Evolutionary conservation across 106 monocot species (phyloP), one percentile per base, ranked within the genome.

Genomic region (Dendrobium catenatum): DNA sequence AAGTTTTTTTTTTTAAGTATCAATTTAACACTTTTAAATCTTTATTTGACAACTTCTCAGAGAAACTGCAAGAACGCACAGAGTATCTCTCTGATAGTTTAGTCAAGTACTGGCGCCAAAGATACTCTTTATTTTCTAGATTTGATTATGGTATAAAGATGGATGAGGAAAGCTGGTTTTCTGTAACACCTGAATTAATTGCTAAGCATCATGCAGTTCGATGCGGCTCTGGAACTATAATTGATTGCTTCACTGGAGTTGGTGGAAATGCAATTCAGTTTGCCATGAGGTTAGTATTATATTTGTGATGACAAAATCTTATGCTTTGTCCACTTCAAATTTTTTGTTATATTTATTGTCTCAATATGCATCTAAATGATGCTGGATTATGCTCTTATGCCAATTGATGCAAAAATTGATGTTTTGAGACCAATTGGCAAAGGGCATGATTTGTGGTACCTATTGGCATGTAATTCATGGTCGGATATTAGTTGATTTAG

Each of bases 131-230:
- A 79, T 99, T 99, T 84, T 89, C 95, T 20, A 86, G 31, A 72
- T 99, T 90, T 89, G 95, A 95, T 86, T 2, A 79, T 18, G 99
- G 99, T 66, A 89, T 99, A 87, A 91, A 93, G 86, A 90, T 95
- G 91, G 99, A 99, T 83, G 93, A 93, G 83, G 99, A 99, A 89
- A 95, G 99, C 40, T 99, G 99, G 99, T 99, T 95, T 89, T 99
- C 99, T 79, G 95, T 99, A 47, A 99, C 99, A 48, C 99, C 99
- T 42, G 99, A 99, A 68, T 31, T 70, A 43, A 90, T 99, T 73
- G 99, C 99, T 79, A 93, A 78, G 56, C 99, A 99, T 82, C 99
- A 99, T 83, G 99, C 93, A 76, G 83, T 84, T 76, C 93, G 95
- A 80, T 91, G 91, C 73, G 87, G 85, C 55, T 55, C 76, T 42